These are phyloP conservation scores for Scheffersomyces cryptocercus DNA, from an alignment of 1,139 yeast genomes.

Conservation along the genomic window DNA sequence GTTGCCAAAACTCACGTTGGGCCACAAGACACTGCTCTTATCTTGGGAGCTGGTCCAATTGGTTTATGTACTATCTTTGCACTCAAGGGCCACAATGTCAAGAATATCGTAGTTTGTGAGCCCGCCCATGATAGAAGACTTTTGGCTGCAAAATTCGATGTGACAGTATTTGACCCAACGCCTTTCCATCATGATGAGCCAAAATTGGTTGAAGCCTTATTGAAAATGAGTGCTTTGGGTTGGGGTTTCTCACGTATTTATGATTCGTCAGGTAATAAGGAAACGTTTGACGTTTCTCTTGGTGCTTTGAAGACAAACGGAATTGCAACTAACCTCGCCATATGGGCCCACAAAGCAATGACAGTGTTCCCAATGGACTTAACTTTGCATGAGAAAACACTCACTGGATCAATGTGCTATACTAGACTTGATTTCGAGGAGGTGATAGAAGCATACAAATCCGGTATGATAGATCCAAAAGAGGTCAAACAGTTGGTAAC, in stretches of 20 bases:
- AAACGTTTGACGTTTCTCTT: slow-evolving; percentile 53
- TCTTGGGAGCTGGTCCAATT: slow-evolving; percentile 65
- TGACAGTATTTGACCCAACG: slow-evolving; percentile 50
- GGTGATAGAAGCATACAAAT: slow-evolving; percentile 45
- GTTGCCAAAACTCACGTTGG: slow-evolving; percentile 36
- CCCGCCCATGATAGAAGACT: slow-evolving; percentile 58
- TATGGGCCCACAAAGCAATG: slow-evolving; percentile 43
- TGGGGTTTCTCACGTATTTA: slow-evolving; percentile 58
- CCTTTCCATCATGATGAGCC: slow-evolving; percentile 26
- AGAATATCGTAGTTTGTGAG: slow-evolving; percentile 57
- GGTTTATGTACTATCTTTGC: slow-evolving; percentile 60
- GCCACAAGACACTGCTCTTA: slow-evolving; percentile 51
- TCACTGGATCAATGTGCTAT: slow-evolving; percentile 53
- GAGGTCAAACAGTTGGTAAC: slow-evolving; percentile 43
- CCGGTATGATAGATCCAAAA: slow-evolving; percentile 38
- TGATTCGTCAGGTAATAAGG: slow-evolving; percentile 64
- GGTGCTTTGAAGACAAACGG: slow-evolving; percentile 59
- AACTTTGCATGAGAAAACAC: slow-evolving; percentile 42
- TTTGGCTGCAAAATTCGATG: slow-evolving; percentile 53
- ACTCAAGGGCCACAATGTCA: slow-evolving; percentile 55
- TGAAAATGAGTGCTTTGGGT: slow-evolving; percentile 42
- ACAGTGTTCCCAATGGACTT: slow-evolving; percentile 46
- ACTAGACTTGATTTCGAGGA: slow-evolving; percentile 47
- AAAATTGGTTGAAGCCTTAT: slow-evolving; percentile 30
- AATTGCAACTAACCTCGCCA: slow-evolving; percentile 63